Evolutionary conservation across 2,329 filamentous ascomycete genomes (phyloP), one percentile per base, ranked within the genome.

Genomic region (Exophiala xenobiotica): DNA sequence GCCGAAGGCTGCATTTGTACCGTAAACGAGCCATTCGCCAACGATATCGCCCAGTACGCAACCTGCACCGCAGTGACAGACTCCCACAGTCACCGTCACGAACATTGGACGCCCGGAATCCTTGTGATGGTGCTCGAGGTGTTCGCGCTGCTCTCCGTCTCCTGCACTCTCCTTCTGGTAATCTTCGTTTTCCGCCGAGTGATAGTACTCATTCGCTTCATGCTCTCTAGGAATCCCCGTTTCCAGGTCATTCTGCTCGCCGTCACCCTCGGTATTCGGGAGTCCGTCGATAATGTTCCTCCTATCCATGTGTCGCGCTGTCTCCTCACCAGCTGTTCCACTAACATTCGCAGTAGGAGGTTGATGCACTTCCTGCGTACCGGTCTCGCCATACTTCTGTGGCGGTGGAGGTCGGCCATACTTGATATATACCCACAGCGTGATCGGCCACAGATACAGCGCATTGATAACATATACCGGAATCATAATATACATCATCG

Each of bases 1-100:
- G 35, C 56, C 53, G 48, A 67, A 59, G 1, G 49, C 55, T 2
- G 57, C 60, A n/a, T 50, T 45, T 7, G 64, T 60, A 18, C 63
- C 61, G 51, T 64, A 66, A 12, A 67, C 61, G 11, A 67, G 44
- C 65, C 65, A 67, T 52, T 67, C 65, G 40, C 65, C 65, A 14
- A 67, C 56, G 14, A 67, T 49, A 46, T 67, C 65, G 27, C 65
- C 65, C 3, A 67, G 54, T 3, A 67, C 60, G 52, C 65, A 67
- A 12, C 64, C 65, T 6, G 65, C 65, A 18, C 65, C 65, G 49
- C 65, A 67, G 44, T 67, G 65, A 37, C 55, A 65, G 37, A 65
- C 63, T 29, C 46, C 65, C 11, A 67, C 56, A 18, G 54, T 54
- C n/a, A 66, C 48, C 4, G 63, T 67, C 1, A 63, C 64, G 23